A percentile compares a stretch with the other conserved stretches of the same genome.
These are phyloP conservation scores for Drechmeria coniospora DNA, from an alignment of 2,329 filamentous ascomycete species.

Conservation along the genomic window DNA sequence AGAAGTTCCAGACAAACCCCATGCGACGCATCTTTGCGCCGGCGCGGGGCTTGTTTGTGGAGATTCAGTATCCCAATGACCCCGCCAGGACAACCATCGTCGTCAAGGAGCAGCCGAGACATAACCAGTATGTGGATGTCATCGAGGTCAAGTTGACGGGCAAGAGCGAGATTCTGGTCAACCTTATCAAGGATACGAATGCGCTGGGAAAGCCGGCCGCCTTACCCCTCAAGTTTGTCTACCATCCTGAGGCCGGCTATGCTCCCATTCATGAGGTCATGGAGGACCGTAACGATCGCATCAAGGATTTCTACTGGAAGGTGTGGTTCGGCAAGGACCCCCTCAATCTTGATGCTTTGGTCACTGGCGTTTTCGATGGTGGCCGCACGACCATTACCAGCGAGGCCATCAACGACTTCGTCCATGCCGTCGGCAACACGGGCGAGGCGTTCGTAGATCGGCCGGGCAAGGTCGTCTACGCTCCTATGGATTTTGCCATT, in stretches of 20 bases:
- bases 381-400: conserved; percentile 75
- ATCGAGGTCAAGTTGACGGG: conserved; percentile 67
- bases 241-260: conserved; percentile 89
- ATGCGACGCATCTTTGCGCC: conserved; percentile 85
- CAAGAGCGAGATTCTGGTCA: conserved; percentile 69
- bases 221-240: conserved; percentile 75
- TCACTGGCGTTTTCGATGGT: conserved; percentile 80
- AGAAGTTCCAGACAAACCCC: conserved; percentile 95
- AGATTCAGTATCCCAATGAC: conserved; percentile 70
- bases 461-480: conserved; percentile 83
- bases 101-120: conserved; percentile 74
- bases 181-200: conserved; percentile 85
- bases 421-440: conserved; percentile 96
- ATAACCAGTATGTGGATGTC: conserved; percentile 76
- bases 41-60: conserved; percentile 71
- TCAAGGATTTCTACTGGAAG: conserved; percentile 98
- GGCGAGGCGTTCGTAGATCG: conserved; percentile 95
- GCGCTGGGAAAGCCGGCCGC: conserved; percentile 70
- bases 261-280: conserved; percentile 97
- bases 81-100: conserved; percentile 70
- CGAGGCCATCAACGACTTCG: conserved; percentile 93
- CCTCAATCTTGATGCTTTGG: conserved; percentile 68
- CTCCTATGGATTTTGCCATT: conserved; percentile 97
- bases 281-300: conserved; percentile 87
- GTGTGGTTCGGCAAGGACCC: conserved; percentile 88